Evolutionary conservation across 352 stramenopile genomes (phyloP), one percentile per base, ranked within the genome.

Genomic region (Pythium chondricola): DNA sequence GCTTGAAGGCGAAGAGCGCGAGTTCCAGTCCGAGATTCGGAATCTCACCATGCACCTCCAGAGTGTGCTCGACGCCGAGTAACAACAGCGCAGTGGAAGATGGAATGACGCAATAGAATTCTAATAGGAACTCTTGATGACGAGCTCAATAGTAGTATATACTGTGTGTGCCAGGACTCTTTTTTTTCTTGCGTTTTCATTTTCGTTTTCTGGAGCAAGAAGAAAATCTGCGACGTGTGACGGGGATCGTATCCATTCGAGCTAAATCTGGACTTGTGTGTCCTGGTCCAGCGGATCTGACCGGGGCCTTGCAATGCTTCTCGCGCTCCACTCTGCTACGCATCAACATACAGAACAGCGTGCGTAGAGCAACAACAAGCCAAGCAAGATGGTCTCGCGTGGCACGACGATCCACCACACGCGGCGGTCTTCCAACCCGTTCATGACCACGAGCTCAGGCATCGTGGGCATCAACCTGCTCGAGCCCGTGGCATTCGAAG

Each of bases 381-480:
- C 29, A 33, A 33, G 7, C 29, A 43, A 24, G 16, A 88, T 89
- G 74, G 69, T 89, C 17, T 92, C 77, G 1, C 69, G 80, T 49
- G 80, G 80, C 21, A 86, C 80, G 11, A 74, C 71, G 10, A 69
- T 92, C 55, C 76, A 87, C 55, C 71, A 92, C 61, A 74, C 59
- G 17, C 73, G 76, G 8, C 72, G 72, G 14, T 84, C 73, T 38
- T 70, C 73, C 27, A 92, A 88, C 39, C 77, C 77, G 59, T 92
- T 91, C 61, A 88, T 91, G 70, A 85, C 76, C n/a, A 91, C 80
- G 36, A 88, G 74, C 60, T 89, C 77, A 10, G 73, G 73, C n/a
- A 85, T 88, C 46, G 71, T 92, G 6, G 80, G 80, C 25, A 92
- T 89, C 53, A 81, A 89, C 50, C 44, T 92, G 13, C 41, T 70